Evolutionary conservation across 495 filamentous ascomycete species (phyloP), one percentile per base, ranked within the genome.

Genomic region (Tuber magnatum): DNA sequence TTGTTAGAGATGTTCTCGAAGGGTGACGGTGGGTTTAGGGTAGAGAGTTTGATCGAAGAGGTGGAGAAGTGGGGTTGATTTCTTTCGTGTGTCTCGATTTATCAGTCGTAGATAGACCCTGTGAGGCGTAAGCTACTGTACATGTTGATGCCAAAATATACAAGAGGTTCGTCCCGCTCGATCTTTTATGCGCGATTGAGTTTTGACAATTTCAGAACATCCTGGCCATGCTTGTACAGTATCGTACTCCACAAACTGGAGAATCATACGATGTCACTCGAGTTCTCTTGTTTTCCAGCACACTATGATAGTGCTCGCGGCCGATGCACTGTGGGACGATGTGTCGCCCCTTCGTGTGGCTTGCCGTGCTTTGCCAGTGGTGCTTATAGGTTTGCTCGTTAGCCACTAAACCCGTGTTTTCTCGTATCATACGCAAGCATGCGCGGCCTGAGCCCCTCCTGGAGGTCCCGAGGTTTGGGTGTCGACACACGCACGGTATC

Each of bases 41-140:
- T 98, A 43, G 93, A 97, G 85, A 90, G 89, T 78, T 80, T 98
- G 83, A 77, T 98, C 74, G 92, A 93, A 77, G 94, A 97, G 87
- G 89, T 91, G 20, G 93, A 97, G 88, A 92, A 88, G 87, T 65
- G 56, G 56, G 56, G 28, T 35, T 65, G 28, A 65, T 35, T 65
- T 65, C 56, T 1, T 65, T 65, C 56, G 32, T 18, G 28, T 32
- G 28, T 35, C 56, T 65, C 3, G 28, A 35, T 65, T 20, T 35
- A 65, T 18, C 4, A 35, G 3, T 35, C 24, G 24, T 56, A 56
- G 48, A 65, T 65, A 35, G 28, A 18, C 16, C 28, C 28, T 35
- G 28, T 35, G 12, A 65, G 56, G 28, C 32, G 28, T 35, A 35
- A 35, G 56, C 16, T 20, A 65, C 56, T 65, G 16, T 35, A 65